These are phyloP conservation scores for Picea glauca DNA, from an alignment of 75 land plant genomes.

Conservation along the genomic window DNA sequence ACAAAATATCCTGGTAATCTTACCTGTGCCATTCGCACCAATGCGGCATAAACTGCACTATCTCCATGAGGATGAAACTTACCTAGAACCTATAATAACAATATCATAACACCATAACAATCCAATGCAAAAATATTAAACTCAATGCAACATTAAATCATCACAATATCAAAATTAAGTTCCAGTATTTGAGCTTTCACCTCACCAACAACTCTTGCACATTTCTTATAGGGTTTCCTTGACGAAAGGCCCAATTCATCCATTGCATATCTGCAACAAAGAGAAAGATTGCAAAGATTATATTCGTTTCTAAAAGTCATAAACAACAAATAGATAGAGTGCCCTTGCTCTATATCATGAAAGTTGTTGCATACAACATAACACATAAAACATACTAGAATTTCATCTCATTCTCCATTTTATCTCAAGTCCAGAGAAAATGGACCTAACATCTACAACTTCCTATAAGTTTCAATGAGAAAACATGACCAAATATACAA, in stretches of 20 bases:
- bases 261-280: conserved; percentile 80
- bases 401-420: no score
- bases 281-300: neutral
- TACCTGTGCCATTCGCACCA: conserved; percentile 99
- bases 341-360: neutral
- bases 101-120: neutral
- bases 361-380: neutral
- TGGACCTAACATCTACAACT: neutral
- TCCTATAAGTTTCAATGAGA: neutral
- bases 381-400: no score
- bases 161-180: neutral
- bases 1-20: neutral
- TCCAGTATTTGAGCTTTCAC: conserved; percentile 22
- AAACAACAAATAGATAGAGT: neutral
- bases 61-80: conserved; percentile 99
- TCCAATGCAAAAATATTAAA: neutral
- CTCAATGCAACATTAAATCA: neutral
- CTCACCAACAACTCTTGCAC: conserved; percentile 99
- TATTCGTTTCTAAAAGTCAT: neutral
- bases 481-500: neutral
- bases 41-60: conserved; percentile 90
- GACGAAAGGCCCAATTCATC: conserved; percentile 95
- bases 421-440: no score
- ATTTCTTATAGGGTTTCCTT: conserved; percentile 85
- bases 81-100: conserved; percentile 72